Base-by-base conservation (phyloP, 1,284 basidiomycete species). In the Moniliella sp. region DNA sequence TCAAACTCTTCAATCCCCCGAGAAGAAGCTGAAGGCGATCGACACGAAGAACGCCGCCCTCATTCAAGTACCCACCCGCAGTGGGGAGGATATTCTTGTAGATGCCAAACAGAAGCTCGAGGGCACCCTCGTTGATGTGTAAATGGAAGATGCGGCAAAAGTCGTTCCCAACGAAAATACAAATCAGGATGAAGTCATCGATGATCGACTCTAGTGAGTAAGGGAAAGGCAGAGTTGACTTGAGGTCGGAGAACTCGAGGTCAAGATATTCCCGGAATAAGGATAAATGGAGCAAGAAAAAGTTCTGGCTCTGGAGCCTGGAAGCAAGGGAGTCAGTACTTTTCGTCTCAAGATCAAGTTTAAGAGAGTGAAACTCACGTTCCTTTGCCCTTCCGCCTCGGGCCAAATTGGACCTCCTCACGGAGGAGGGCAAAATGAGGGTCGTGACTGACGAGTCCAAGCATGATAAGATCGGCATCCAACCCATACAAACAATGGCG, bases 391-490 rank as follows among this genome's bases (percentile, higher is more conserved):
- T 36, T 72, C 34, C 45, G 48, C 34, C 47, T 65, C 9, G 81
- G 78, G 11, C 88, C 88, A 64, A 97, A 97, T 50, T 86, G 84
- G 50, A 99, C 91, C 64, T 99, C 88, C 63, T 99, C 91, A 42
- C 91, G 74, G 46, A 99, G 67, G 36, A 97, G 67, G 63, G 84
- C 93, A 65, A 97, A 97, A 65, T 99, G 91, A 3, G 91, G 91
- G 62, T 99, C 91, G 62, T 97, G 91, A 58, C 81, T 88, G 48
- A 97, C 66, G 25, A 99, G 66, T 23, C 83, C 84, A 49, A 99
- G 70, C 91, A 99, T 99, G 64, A 99, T 82, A 40, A 99, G n/a
- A 65, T 99, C 91, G 32, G 91, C 91, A 59, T 99, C 91, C 21
- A 99, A 73, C 27, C 91, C 91, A 63, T 99, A 97, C 35, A 99